A percentile compares a stretch with the other conserved stretches of the same genome.
Evolutionary conservation across 2,329 filamentous ascomycete genomes (phyloP).

Genomic region (Fusarium nelsonii): DNA sequence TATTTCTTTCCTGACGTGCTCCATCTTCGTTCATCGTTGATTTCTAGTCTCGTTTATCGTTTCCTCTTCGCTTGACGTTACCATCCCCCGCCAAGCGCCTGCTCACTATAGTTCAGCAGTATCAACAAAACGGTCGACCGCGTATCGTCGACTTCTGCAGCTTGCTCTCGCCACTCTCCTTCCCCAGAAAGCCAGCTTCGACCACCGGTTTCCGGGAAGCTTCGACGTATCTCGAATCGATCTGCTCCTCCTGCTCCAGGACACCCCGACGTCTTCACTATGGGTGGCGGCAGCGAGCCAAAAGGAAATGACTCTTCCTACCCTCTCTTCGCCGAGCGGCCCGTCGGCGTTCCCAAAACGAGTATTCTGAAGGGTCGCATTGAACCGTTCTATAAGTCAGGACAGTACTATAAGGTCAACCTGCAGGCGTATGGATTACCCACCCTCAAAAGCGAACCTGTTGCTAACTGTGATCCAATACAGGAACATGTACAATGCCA

Average conservation of each 20-base stretch:
- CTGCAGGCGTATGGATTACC: constrained; percentile 73
- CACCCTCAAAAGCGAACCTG: neutral
- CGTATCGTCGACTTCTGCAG: constrained; percentile 42
- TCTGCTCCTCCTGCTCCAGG: constrained; percentile 55
- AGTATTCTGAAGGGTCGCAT: constrained; percentile 89
- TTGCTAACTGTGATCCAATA: constrained; percentile 13
- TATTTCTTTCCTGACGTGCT: constrained; percentile 5
- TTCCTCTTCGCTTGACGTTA: constrained; percentile 21
- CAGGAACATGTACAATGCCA: constrained; percentile 57
- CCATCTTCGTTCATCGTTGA: constrained; percentile 7
- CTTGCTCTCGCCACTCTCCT: constrained; percentile 45
- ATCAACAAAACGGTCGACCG: constrained; percentile 43
- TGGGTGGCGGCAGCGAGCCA: constrained; percentile 64
- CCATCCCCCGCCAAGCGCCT: constrained; percentile 9
- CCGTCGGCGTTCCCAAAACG: constrained; percentile 82
- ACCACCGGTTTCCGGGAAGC: constrained; percentile 40
- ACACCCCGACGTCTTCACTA: constrained; percentile 53
- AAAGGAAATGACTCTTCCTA: constrained; percentile 62
- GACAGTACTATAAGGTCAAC: constrained; percentile 83
- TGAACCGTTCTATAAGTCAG: constrained; percentile 80
- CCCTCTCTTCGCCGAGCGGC: constrained; percentile 63
- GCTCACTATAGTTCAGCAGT: constrained; percentile 43
- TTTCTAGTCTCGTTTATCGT: constrained; percentile 1
- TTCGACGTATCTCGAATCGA: constrained; percentile 53
- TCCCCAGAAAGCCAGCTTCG: constrained; percentile 38